Evolutionary conservation across 768 basidiomycete species (phyloP).

Genomic region (Mycena metata): DNA sequence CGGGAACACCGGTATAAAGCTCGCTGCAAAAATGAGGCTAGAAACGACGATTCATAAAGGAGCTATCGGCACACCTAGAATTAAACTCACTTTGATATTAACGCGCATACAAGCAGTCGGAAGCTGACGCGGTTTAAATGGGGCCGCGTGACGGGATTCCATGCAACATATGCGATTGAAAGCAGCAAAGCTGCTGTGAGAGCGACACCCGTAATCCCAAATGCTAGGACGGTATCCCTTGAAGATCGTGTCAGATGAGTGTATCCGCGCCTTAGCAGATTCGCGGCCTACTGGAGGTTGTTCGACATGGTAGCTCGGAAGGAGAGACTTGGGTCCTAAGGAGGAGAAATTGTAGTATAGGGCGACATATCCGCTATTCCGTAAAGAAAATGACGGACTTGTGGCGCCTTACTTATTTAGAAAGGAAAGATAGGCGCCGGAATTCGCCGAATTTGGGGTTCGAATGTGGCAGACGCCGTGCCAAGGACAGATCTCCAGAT

Average conservation of each 20-base stretch:
- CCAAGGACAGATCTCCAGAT: conserved; percentile 6
- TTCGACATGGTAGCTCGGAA: conserved; percentile 20
- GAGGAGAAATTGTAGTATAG: conserved; percentile 18
- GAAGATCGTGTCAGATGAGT: conserved; percentile 6
- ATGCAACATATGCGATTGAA: conserved; percentile 9
- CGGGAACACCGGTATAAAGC: conserved; percentile 1
- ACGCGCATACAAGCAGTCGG: conserved; percentile 18
- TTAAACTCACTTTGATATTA: conserved; percentile 20
- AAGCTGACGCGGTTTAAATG: conserved; percentile 17
- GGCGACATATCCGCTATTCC: conserved; percentile 15
- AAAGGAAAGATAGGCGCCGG: conserved; percentile 3
- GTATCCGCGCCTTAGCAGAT: background rate
- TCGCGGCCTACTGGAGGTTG: conserved; percentile 12
- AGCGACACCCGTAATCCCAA: conserved; percentile 18
- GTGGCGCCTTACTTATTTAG: conserved; percentile 6
- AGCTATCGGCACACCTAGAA: background rate
- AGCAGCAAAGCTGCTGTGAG: conserved; percentile 19
- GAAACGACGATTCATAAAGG: conserved; percentile 10
- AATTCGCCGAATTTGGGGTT: conserved; percentile 14
- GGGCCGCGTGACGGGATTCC: conserved; percentile 17
- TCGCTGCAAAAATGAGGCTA: conserved; percentile 18
- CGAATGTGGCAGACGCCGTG: conserved; percentile 20
- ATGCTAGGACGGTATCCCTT: conserved; percentile 14
- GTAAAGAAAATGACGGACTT: conserved; percentile 20
- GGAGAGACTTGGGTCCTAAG: conserved; percentile 17